phyloP scores from a whole-genome alignment of 2,329 filamentous ascomycete species.

The Colletotrichum tropicale region DNA sequence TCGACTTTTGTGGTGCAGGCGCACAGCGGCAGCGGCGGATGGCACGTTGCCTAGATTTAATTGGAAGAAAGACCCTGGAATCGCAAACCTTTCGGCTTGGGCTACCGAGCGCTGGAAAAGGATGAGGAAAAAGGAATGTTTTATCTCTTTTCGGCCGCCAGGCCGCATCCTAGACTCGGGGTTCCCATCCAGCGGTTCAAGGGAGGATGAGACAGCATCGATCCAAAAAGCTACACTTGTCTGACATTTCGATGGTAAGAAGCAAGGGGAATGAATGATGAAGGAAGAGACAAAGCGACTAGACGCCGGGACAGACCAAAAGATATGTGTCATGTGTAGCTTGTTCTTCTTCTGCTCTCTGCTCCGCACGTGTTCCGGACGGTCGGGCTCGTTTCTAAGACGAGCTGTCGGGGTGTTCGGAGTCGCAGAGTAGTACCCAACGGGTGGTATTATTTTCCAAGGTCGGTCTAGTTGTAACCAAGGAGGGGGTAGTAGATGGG shows the following conservation, averaged over 20 bases:
- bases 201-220: slow-evolving; percentile 6
- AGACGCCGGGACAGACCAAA: background rate
- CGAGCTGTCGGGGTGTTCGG: background rate
- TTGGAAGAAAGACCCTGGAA: background rate
- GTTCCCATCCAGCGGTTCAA: background rate
- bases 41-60: background rate
- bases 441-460: background rate
- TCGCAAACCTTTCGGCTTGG: background rate
- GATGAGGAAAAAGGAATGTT: background rate
- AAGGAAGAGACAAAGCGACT: background rate
- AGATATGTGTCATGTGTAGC: background rate
- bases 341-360: background rate
- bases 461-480: background rate
- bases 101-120: background rate
- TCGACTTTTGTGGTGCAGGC: background rate
- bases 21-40: background rate
- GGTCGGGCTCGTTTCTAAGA: background rate
- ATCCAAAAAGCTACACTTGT: background rate
- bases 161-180: background rate
- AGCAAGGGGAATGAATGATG: background rate
- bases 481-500: background rate
- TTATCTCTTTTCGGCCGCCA: background rate
- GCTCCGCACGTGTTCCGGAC: background rate
- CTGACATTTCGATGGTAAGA: background rate
- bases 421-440: background rate